Conservation (phyloP, 2,329 filamentous ascomycete genomes). For the Alternaria panax region DNA sequence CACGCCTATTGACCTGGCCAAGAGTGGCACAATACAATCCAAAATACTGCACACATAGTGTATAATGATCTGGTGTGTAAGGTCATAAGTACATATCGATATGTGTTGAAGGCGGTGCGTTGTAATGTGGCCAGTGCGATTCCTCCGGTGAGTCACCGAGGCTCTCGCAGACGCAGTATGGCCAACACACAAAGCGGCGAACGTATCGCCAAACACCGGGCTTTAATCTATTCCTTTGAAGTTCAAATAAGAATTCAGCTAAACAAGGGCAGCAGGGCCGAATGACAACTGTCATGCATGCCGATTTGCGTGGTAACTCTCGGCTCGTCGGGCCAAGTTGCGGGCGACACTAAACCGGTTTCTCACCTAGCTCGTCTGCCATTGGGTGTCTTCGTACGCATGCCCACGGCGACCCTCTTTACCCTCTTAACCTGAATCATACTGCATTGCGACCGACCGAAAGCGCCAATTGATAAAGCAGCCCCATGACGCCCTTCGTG, state of each 20-base stretch:
- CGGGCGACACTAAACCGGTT: conserved; percentile 26
- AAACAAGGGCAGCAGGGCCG: conserved; percentile 8
- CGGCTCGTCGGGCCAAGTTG: conserved; percentile 22
- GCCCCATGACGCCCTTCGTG: conserved; percentile 3
- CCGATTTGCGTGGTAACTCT: conserved; percentile 13
- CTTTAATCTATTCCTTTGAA: neutral
- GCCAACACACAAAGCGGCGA: neutral
- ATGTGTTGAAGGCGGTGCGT: neutral
- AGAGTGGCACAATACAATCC: neutral
- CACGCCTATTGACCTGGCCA: too few relatives aligned
- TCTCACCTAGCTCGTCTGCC: conserved; percentile 11
- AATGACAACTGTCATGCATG: conserved; percentile 11
- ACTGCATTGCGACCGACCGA: conserved; percentile 15
- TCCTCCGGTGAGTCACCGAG: neutral
- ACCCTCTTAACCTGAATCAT: conserved; percentile 14
- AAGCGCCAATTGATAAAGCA: neutral
- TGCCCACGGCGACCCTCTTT: conserved; percentile 10
- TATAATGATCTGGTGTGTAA: neutral
- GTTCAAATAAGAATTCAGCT: neutral
- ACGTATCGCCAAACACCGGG: neutral
- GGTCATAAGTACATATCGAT: neutral
- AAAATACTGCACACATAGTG: neutral
- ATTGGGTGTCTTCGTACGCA: conserved; percentile 15
- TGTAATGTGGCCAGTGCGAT: neutral
- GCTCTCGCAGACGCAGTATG: neutral